Base-by-base conservation (phyloP, 1,284 basidiomycete genomes). In the Boletellus sp. region DNA sequence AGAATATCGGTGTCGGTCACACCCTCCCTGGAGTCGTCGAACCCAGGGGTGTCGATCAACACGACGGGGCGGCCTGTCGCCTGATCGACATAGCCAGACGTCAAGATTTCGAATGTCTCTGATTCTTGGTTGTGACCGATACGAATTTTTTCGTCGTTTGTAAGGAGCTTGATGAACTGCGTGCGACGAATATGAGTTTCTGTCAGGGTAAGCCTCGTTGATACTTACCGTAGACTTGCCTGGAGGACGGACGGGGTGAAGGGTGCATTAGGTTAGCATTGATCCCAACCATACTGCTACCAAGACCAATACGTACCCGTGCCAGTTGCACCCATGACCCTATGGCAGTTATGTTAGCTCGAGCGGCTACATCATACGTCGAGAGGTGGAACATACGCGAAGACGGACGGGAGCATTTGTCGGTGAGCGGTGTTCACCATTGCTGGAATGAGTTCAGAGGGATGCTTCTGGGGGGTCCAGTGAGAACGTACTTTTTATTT, bases 1-100 rank as follows among this genome's bases (percentile, higher is more conserved):
- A 67, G 50, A 30, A 67, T 59, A 21, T 67, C 65, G 2, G 60
- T 56, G 39, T 67, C 65, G 12, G 57, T 62, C 37, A 56, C 53
- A 8, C 50, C 48, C 4, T 53, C 51, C 32, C 44, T 38, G 3
- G 65, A 61, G 50, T 66, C 66, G 46, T 67, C 64, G 44, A 68
- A 66, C 5, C 66, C 64, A 5, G 65, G 65, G 4, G 64, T 67
- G 30, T 67, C 66, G 36, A 68, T 49, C 6, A 67, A 57, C n/a
- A 59, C 53, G 50, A 68, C 54, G 10, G 50, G 2, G 10, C 44
- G 52, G 16, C 59, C 52, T 2, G 35, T 43, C 5, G 8, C 16
- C 22, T 33, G 19, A 47, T 54, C 53, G 5, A n/a, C 21, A 13
- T 52, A 54, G 26, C 22, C 4, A n/a, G 44, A 41, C 12, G 45